Base-by-base conservation (phyloP, 805 yeast genomes). In the Alloascoidea africana region DNA sequence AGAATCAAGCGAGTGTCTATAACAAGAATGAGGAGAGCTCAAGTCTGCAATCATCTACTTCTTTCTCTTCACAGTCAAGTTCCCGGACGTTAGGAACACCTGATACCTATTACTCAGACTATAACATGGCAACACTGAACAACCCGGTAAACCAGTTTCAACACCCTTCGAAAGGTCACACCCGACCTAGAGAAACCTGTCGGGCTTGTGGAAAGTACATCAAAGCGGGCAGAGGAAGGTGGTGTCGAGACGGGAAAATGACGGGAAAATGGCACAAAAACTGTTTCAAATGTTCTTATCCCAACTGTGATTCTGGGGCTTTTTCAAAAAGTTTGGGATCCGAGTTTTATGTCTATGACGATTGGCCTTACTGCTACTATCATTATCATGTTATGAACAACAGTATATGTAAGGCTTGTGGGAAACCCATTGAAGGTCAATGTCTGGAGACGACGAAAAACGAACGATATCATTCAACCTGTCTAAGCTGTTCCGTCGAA, bases 291-390 rank as follows among this genome's bases (percentile, higher is more conserved):
- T 23, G 30, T 23, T 23, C 30, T 23, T 23, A 8, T 23, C 13
- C 8, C n/a, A 23, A 23, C n/a, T 23, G 30, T 23, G 30, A 23
- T 8, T 23, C n/a, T 23, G n/a, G n/a, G n/a, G 8, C n/a, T 23
- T 23, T 23, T 23, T 23, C 30, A 23, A 23, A 23, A 8, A 23
- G 8, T 23, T 8, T 23, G 8, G n/a, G n/a, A 23, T 23, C 30
- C 30, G 30, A 23, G n/a, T 23, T 23, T 23, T 23, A 23, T 23
- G n/a, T 23, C n/a, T 23, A 23, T 23, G n/a, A 23, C n/a, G n/a
- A 23, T 23, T 23, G 8, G n/a, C 30, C 30, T 8, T 23, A 23
- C n/a, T 23, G 30, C n/a, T n/a, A 23, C 8, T 23, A 23, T 23
- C 30, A 23, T 23, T 23, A 23, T 23, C 30, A 23, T 23, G 8